Base-by-base conservation (phyloP, 148 eudicot species). In the Nyssa sinensis region DNA sequence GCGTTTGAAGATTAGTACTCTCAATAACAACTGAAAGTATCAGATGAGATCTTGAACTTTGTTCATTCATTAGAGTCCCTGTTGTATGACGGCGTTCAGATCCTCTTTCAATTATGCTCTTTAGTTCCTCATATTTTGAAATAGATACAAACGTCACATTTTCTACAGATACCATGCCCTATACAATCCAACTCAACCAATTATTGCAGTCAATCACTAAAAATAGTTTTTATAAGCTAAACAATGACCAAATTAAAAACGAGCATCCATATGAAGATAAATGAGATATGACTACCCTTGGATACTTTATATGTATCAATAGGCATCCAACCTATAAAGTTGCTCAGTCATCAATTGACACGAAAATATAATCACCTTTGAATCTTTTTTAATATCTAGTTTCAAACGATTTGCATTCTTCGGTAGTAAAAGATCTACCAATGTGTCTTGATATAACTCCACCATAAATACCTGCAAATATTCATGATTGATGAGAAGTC, bases 101-200 rank as follows among this genome's bases (percentile, higher is more conserved):
- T 81, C 99, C 99, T 81, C 87, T 85, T 67, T 89, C 90, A 55
- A 96, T 96, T 51, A 96, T 83, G 75, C 51, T 71, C 82, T 76
- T 85, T 32, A 96, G 74, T 53, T 96, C 98, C 66, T 93, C 97
- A 58, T 78, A 80, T 13, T 93, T 79, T 64, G 99, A 82, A 67
- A 96, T 82, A 60, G 88, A 76, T 60, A 79, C 72, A 67, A 82
- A 37, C 0, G 97, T 89, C 16, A 80, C 99, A 78, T 96, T 96
- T 73, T 96, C 99, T 72, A 96, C 91, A 23, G 84, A 87, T 31
- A 96, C 99, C 99, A 96, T 93, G 21, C 99, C 99, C 99, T 96
- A 49, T 57, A 59, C 4, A 67, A 67, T 24, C 34, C 67, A 61
- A 29, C 5, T 25, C 3, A 13, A 24, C 31, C 25, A 60, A n/a